Conservation (phyloP, 345 rosid species). For the Eucalyptus pauciflora region DNA sequence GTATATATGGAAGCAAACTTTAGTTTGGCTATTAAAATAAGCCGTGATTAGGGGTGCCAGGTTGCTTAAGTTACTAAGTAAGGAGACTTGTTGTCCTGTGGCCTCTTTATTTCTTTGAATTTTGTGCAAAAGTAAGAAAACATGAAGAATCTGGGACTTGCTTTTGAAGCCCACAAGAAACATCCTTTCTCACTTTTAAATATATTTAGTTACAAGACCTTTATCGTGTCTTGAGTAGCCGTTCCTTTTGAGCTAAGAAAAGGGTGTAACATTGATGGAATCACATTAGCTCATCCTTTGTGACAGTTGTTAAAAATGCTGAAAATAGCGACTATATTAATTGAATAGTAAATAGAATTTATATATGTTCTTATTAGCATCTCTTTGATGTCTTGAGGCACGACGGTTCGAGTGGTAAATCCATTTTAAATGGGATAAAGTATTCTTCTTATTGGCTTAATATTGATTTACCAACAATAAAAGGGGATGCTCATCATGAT, state of each 20-base stretch:
- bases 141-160: slow-evolving; percentile 10
- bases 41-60: neutral
- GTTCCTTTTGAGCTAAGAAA: neutral
- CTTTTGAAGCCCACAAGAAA: neutral
- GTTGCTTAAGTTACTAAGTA: neutral
- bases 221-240: neutral
- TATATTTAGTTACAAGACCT: neutral
- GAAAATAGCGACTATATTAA: neutral
- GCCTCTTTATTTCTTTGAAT: neutral
- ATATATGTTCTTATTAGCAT: neutral
- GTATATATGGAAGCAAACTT: neutral
- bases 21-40: neutral
- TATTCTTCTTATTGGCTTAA: neutral
- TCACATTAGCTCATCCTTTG: neutral
- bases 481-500: neutral
- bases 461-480: neutral
- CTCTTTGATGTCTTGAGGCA: neutral
- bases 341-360: neutral
- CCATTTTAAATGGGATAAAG: neutral
- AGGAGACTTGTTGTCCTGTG: neutral
- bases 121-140: neutral
- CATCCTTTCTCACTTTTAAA: neutral
- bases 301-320: neutral
- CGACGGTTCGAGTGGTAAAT: neutral
- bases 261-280: neutral